phyloP scores from a whole-genome alignment of 306 rosid genomes.

The Dryas alaskensis region DNA sequence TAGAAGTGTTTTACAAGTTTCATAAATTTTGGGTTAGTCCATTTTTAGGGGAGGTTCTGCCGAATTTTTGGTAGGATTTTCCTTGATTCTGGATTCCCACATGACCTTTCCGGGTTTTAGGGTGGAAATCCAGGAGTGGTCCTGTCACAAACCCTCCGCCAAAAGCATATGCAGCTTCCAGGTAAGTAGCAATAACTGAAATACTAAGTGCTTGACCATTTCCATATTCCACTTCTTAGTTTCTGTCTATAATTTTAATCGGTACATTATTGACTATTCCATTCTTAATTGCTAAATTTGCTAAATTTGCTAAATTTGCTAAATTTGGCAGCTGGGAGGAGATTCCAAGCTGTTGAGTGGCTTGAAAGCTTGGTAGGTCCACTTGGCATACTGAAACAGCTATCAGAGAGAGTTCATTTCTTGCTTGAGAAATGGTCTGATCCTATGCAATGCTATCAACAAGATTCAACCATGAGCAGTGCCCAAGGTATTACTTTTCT shows the following conservation, averaged over 20 bases:
- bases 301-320: neutral
- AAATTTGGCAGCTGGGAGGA: slow-evolving; percentile 67
- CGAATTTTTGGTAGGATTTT: no score
- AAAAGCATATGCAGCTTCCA: neutral
- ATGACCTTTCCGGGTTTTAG: no score
- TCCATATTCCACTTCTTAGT: neutral
- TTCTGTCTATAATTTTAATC: neutral
- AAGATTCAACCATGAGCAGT: slow-evolving; percentile 87
- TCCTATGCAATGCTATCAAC: slow-evolving; percentile 83
- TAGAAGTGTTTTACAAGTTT: no score
- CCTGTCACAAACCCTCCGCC: no score
- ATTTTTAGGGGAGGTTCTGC: no score
- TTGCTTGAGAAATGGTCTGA: slow-evolving; percentile 82
- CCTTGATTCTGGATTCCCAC: no score
- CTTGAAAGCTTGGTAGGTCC: slow-evolving; percentile 76
- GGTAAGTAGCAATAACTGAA: slow-evolving; percentile 6
- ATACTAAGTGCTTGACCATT: neutral
- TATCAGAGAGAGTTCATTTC: slow-evolving; percentile 83
- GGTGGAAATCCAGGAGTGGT: no score
- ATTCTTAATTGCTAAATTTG: no score
- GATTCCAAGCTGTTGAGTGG: slow-evolving; percentile 84
- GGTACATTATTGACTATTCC: no score
- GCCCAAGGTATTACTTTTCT: slow-evolving; percentile 54
- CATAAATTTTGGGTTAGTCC: no score
- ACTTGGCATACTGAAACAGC: slow-evolving; percentile 58